These are phyloP conservation scores for Colletotrichum chrysophilum DNA, from an alignment of 2,329 filamentous ascomycete species.

Conservation along the genomic window DNA sequence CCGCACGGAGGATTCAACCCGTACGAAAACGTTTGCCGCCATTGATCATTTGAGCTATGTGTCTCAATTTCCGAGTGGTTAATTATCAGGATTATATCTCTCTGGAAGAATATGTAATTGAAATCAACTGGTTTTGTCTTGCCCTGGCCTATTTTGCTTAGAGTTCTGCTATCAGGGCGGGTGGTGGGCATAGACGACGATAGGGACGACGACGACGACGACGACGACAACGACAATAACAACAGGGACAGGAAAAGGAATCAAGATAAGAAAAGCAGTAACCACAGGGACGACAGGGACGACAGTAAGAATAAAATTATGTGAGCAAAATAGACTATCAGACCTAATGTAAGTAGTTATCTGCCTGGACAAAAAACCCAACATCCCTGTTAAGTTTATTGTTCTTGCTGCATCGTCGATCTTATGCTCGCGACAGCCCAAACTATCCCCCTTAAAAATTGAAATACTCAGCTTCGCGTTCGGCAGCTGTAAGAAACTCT, in stretches of 20 bases:
- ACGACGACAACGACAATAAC: too few relatives aligned
- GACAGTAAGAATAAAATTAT: neutral
- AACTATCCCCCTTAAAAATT: too few relatives aligned
- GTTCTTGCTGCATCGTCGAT: neutral
- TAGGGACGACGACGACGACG: neutral
- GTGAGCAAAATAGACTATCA: neutral
- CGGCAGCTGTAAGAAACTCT: neutral
- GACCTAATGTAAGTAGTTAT: neutral
- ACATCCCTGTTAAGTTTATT: neutral
- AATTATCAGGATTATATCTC: neutral
- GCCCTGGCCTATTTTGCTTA: neutral
- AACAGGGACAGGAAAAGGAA: too few relatives aligned
- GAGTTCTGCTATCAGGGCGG: neutral
- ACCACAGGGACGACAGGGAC: neutral
- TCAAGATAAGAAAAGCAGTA: too few relatives aligned
- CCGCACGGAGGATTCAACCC: neutral
- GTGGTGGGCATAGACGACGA: neutral
- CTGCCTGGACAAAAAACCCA: neutral
- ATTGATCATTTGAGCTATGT: neutral
- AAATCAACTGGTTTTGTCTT: neutral
- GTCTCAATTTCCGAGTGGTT: neutral
- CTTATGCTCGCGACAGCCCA: neutral
- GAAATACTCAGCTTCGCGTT: neutral
- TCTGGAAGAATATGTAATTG: neutral
- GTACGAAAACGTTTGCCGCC: neutral